Conservation (phyloP, 768 basidiomycete genomes). For the Leccinum sublutescens region DNA sequence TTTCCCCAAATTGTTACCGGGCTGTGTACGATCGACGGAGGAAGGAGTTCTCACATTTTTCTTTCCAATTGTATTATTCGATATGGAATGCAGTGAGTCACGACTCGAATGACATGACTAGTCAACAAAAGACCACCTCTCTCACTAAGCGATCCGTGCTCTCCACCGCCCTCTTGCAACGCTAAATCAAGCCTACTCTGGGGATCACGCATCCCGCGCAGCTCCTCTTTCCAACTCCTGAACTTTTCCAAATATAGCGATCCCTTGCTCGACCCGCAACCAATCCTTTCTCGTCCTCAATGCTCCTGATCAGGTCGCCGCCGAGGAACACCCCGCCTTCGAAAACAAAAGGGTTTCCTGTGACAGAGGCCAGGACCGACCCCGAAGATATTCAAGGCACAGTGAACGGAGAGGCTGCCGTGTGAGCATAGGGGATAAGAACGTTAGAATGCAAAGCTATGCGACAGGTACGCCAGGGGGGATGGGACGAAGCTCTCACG, state of each 20-base stretch:
- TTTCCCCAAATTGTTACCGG: conserved; percentile 4
- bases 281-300: conserved; percentile 43
- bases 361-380: conserved; percentile 24
- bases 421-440: not conserved
- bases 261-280: conserved; percentile 33
- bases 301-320: conserved; percentile 40
- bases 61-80: conserved; percentile 7
- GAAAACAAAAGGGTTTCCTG: conserved; percentile 51
- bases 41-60: conserved; percentile 1
- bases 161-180: not conserved
- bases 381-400: conserved; percentile 22
- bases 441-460: not conserved
- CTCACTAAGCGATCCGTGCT: conserved; percentile 1
- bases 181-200: not conserved
- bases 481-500: conserved; percentile 22
- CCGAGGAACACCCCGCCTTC: conserved; percentile 37
- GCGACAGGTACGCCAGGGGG: not conserved
- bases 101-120: not conserved
- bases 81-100: not conserved
- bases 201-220: conserved; percentile 28
- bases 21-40: conserved; percentile 13
- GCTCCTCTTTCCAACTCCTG: conserved; percentile 41
- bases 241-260: conserved; percentile 40
- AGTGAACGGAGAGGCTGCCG: conserved; percentile 23
- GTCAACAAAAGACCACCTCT: conserved; percentile 30